Evolutionary conservation across 139 green algal species (phyloP), one percentile per base, ranked within the genome.

Genomic region (Volvox africanus): DNA sequence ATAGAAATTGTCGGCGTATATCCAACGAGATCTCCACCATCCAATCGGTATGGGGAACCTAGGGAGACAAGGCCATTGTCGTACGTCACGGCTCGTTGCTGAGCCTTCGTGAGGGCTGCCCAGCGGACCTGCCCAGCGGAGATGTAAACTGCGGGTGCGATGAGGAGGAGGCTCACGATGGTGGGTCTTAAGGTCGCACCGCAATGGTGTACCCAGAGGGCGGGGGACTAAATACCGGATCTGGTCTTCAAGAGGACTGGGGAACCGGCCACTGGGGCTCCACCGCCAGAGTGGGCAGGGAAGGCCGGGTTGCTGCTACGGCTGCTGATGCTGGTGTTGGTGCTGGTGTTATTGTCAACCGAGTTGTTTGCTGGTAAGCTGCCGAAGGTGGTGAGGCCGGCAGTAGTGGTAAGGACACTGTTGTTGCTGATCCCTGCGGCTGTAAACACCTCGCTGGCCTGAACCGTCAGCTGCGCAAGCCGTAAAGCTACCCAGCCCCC

Each of bases 401-500:
- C 24, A n/a, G 68, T 11, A n/a, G 5, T n/a, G 24, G 68, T 28
- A n/a, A 13, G 24, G 26, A 1, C 19, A 6, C 24, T 82, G 76
- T 2, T 61, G 19, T 50, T 33, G 36, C 18, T 68, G 78, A 44
- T 32, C 33, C 76, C 76, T 2, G 24, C 36, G 36, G 44, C 44
- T 55, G 44, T 5, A 55, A 55, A 55, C 44, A 55, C 44, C 5
- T 55, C 44, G 44, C 44, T 55, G 44, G 9, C 9, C 44, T 55
- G 44, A 55, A 14, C 44, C 44, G 9, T 55, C 37, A 84, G 22
- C 67, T 89, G 85, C 13, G 85, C 85, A 1, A 89, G 69, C 26
- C 85, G 68, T 21, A 89, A 44, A 18, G 85, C 85, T 44, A 89
- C 85, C 85, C 85, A 89, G 37, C 33, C 85, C 6, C 85, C 85